Percentiles rank a stretch among this genome's conserved stretches.
phyloP scores from a whole-genome alignment of 2,329 filamentous ascomycete genomes.

The Chaetomium sp. region DNA sequence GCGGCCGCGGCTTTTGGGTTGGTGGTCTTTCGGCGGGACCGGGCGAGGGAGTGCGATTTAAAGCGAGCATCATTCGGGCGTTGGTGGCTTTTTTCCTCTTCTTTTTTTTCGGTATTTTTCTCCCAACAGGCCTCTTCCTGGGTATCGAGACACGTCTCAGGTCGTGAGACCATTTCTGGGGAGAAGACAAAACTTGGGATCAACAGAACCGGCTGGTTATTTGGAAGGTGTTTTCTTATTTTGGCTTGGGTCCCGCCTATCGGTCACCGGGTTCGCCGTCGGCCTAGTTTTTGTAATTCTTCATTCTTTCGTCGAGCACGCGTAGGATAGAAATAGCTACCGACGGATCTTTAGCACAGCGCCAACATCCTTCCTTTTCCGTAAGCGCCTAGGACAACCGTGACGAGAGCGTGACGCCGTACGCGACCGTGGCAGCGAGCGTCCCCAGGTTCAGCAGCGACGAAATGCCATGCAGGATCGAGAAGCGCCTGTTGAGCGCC shows the following conservation, averaged over 20 bases:
- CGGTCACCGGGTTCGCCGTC: background rate
- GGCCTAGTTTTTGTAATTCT: constrained; percentile 12
- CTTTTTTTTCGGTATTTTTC: background rate
- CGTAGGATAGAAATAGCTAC: constrained; percentile 11
- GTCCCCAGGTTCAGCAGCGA: constrained; percentile 76
- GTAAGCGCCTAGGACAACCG: constrained; percentile 48
- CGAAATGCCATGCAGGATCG: constrained; percentile 77
- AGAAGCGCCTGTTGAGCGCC: constrained; percentile 76
- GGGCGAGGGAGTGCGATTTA: background rate
- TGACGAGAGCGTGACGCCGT: constrained; percentile 73
- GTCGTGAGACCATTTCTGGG: constrained; percentile 3
- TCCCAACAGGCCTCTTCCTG: background rate
- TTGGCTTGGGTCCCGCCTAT: too few relatives aligned
- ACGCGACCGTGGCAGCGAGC: constrained; percentile 70
- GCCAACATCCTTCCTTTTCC: constrained; percentile 33
- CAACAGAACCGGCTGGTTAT: constrained; percentile 15
- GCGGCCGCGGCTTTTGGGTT: background rate
- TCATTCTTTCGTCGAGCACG: constrained; percentile 3
- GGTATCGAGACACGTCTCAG: constrained; percentile 1
- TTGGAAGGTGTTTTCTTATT: background rate
- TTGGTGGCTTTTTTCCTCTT: background rate
- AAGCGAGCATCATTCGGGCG: constrained; percentile 7
- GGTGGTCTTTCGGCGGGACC: background rate
- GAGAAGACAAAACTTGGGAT: constrained; percentile 12
- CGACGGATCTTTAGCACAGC: background rate